Conservation (phyloP, 495 filamentous ascomycete genomes). For the Penicillium antarcticum region DNA sequence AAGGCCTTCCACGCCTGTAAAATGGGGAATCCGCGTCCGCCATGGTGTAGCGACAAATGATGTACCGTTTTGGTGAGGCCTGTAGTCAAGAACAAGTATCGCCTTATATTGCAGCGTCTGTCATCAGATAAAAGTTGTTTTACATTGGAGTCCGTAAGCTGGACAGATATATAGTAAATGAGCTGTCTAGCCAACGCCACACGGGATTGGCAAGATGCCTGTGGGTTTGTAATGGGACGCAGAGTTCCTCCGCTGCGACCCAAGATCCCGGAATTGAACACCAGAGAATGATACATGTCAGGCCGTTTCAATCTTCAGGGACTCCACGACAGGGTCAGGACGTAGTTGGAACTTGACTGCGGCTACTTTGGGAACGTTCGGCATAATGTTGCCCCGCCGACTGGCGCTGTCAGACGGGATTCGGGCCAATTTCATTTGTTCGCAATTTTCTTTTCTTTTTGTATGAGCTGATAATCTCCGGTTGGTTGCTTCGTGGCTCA, state of each 20-base stretch:
- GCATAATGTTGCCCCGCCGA: constrained; percentile 9
- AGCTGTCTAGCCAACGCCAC: neutral
- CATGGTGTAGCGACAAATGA: neutral
- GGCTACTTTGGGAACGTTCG: constrained; percentile 3
- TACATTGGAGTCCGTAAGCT: neutral
- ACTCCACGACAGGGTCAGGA: neutral
- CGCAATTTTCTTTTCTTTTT: neutral
- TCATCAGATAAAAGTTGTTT: neutral
- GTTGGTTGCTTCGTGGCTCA: constrained; percentile 1
- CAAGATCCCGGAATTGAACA: neutral
- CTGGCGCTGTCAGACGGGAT: constrained; percentile 1
- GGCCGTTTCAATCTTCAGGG: neutral
- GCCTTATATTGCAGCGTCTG: neutral
- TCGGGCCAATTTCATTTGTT: constrained; percentile 5
- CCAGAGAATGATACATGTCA: neutral
- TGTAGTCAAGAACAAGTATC: too few relatives aligned
- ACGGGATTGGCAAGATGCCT: neutral
- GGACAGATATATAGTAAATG: neutral
- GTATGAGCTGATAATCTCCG: neutral
- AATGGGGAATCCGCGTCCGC: constrained; percentile 6
- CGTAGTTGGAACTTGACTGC: neutral
- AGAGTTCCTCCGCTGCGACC: neutral
- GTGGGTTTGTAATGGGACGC: constrained; percentile 4
- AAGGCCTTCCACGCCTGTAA: constrained; percentile 7
- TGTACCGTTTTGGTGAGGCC: neutral